Conservation (phyloP, 1,284 basidiomycete species). For the Ganoderma multipileum region DNA sequence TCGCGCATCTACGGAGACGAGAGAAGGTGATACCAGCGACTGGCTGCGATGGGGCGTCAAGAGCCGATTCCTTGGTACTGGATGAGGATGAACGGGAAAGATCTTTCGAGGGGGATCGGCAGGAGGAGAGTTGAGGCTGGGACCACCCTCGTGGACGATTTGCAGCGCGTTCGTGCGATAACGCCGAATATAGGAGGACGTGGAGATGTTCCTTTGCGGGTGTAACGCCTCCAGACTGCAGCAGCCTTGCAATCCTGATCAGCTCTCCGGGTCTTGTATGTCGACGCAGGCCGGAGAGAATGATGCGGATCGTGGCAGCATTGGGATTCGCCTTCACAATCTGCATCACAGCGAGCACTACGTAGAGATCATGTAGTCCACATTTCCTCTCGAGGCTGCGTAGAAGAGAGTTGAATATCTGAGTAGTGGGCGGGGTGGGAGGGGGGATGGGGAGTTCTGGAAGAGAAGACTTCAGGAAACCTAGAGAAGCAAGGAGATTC, state of each 20-base stretch:
- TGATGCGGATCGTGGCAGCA: conserved; percentile 56
- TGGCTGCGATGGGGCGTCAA: conserved; percentile 36
- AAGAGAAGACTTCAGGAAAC: conserved; percentile 12
- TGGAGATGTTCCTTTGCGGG: conserved; percentile 51
- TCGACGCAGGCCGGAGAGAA: conserved; percentile 57
- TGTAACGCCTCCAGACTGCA: conserved; percentile 46
- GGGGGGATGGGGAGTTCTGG: conserved; percentile 22
- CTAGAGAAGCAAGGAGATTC: conserved; percentile 34
- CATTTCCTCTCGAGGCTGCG: conserved; percentile 51
- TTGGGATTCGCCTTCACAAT: conserved; percentile 55
- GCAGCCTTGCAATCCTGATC: conserved; percentile 51
- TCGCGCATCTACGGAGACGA: conserved; percentile 41
- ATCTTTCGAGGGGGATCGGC: conserved; percentile 36
- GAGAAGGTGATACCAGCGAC: conserved; percentile 52
- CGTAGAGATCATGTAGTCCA: conserved; percentile 54
- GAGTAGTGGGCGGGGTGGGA: conserved; percentile 45
- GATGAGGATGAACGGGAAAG: conserved; percentile 9
- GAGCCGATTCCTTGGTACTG: neutral
- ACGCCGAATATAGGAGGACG: conserved; percentile 53
- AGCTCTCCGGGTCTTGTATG: conserved; percentile 49
- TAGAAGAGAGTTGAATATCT: conserved; percentile 67
- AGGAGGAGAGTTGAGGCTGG: conserved; percentile 20
- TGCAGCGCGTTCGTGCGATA: conserved; percentile 52
- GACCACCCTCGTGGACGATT: conserved; percentile 56
- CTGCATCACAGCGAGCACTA: conserved; percentile 61